phyloP scores from a whole-genome alignment of 441 rosid species.

The Adansonia grandidieri region DNA sequence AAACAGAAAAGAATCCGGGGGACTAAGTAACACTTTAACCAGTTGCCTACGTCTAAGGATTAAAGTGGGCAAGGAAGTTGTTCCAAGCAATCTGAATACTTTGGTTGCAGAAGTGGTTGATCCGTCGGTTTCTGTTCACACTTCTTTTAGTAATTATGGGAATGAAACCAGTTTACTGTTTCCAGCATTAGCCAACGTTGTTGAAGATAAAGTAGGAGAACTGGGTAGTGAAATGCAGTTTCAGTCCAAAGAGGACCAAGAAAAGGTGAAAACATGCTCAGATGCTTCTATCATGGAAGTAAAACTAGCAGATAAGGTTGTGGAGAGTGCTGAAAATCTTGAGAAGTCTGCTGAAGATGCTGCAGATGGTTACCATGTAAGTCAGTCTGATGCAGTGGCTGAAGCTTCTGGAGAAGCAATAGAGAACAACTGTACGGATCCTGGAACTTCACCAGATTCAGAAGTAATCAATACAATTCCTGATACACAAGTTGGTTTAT shows the following conservation, averaged over 20 bases:
- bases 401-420: conserved; percentile 47
- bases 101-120: conserved; percentile 49
- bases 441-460: conserved; percentile 99
- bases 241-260: conserved; percentile 37
- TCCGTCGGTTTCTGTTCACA: conserved; percentile 41
- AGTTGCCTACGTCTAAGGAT: conserved; percentile 76
- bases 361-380: conserved; percentile 38
- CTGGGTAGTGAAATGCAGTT: conserved; percentile 38
- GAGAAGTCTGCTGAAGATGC: conserved; percentile 51
- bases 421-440: conserved; percentile 54
- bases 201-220: conserved; percentile 43
- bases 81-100: conserved; percentile 44
- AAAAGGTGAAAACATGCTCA: conserved; percentile 34
- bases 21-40: conserved; percentile 44
- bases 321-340: conserved; percentile 37
- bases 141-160: conserved; percentile 31
- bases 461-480: conserved; percentile 84
- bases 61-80: conserved; percentile 69
- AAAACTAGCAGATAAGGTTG: conserved; percentile 39
- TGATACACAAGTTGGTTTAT: conserved; percentile 52
- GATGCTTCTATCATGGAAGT: conserved; percentile 40
- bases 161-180: conserved; percentile 40
- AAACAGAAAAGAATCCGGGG: conserved; percentile 42
- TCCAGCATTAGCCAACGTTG: conserved; percentile 34
- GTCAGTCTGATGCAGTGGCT: conserved; percentile 42